Conservation (phyloP, 768 basidiomycete genomes). For the Russula abietina region DNA sequence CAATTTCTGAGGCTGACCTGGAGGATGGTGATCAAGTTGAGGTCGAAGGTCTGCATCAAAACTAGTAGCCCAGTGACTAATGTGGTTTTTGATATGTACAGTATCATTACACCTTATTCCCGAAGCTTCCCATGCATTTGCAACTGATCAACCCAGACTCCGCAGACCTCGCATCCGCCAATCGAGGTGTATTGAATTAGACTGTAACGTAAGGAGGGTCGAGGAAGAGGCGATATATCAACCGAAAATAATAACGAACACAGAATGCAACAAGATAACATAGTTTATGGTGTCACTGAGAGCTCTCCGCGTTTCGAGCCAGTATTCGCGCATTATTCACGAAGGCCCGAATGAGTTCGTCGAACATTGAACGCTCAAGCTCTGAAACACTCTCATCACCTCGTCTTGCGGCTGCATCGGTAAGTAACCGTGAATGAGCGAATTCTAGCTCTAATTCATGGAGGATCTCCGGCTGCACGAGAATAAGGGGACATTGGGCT, state of each 20-base stretch:
- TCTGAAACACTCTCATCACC: slow-evolving; percentile 54
- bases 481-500: slow-evolving; percentile 1
- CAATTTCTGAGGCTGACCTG: slow-evolving; percentile 62
- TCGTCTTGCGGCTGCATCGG: slow-evolving; percentile 65
- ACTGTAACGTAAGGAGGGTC: slow-evolving; percentile 1
- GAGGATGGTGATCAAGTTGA: slow-evolving; percentile 81
- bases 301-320: slow-evolving; percentile 64
- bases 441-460: slow-evolving; percentile 93
- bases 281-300: slow-evolving; percentile 32
- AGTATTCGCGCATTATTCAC: slow-evolving; percentile 91
- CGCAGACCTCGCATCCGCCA: not conserved
- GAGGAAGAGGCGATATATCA: not conserved
- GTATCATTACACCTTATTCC: not conserved
- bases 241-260: slow-evolving; percentile 1
- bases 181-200: slow-evolving; percentile 6
- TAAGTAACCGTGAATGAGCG: slow-evolving; percentile 60
- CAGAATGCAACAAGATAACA: slow-evolving; percentile 1
- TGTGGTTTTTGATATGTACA: slow-evolving; percentile 1
- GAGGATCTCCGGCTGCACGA: slow-evolving; percentile 47
- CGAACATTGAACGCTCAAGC: slow-evolving; percentile 68
- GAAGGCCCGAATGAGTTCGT: slow-evolving; percentile 87
- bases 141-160: not conserved
- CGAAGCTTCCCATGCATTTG: not conserved
- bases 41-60: slow-evolving; percentile 32
- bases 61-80: no score